phyloP scores from a whole-genome alignment of 2,329 filamentous ascomycete genomes.

The Alternaria consortialis region DNA sequence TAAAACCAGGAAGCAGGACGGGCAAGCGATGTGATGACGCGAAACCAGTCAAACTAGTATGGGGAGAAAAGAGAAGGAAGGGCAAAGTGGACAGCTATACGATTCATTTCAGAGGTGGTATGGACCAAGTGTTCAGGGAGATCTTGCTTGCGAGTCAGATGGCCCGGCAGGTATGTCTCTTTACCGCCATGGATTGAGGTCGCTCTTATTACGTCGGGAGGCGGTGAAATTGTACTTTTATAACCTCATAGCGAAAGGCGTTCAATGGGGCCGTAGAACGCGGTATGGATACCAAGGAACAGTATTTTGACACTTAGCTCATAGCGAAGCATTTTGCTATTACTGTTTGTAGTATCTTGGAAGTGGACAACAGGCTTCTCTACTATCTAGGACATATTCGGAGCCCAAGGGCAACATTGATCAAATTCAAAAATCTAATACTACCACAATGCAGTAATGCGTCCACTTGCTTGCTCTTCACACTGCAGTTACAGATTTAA shows the following conservation, averaged over 20 bases:
- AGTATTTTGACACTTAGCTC: constrained; percentile 13
- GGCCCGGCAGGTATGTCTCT: constrained; percentile 48
- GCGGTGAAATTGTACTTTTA: constrained; percentile 12
- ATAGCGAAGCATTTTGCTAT: neutral
- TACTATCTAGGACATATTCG: neutral
- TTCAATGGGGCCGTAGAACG: constrained; percentile 12
- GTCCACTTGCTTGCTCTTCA: neutral
- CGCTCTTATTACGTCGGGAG: neutral
- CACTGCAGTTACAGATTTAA: neutral
- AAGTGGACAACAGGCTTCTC: constrained; percentile 10
- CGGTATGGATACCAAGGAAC: constrained; percentile 26
- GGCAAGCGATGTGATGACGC: constrained; percentile 49
- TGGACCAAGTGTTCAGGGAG: constrained; percentile 50
- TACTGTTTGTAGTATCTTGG: neutral
- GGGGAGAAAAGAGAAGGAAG: constrained; percentile 50
- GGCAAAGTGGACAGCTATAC: constrained; percentile 51
- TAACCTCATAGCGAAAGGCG: constrained; percentile 18
- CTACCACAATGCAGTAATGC: neutral
- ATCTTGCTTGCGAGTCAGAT: constrained; percentile 50
- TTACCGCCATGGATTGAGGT: constrained; percentile 47
- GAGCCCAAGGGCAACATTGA: neutral
- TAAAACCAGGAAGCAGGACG: constrained; percentile 47
- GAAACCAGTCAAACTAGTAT: constrained; percentile 40
- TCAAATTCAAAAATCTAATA: neutral
- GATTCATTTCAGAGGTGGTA: constrained; percentile 49